Evolutionary conservation across 805 yeast genomes (phyloP).

Genomic region (Nakazawaea laoshanensis): DNA sequence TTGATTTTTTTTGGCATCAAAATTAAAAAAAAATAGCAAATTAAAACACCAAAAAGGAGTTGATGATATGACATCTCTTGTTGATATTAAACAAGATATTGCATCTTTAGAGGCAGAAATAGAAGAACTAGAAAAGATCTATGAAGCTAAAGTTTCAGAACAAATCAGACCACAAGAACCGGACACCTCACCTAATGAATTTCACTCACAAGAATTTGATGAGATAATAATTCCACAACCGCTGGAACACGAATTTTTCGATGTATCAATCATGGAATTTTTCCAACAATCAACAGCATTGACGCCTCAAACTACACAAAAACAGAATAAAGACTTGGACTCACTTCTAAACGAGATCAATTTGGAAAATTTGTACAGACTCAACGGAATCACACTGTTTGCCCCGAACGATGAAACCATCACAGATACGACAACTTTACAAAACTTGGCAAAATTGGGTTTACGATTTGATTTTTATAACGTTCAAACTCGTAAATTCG

Average conservation of each 20-base stretch:
- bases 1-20: not conserved
- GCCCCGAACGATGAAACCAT: constrained; percentile 31
- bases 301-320: constrained; percentile 6
- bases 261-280: constrained; percentile 17
- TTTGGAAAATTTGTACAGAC: constrained; percentile 37
- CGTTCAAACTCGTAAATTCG: constrained; percentile 19
- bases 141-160: constrained; percentile 7
- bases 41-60: no score
- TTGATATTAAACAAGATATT: constrained; percentile 6
- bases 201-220: not conserved
- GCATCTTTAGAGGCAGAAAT: constrained; percentile 8
- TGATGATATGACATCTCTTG: constrained; percentile 2
- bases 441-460: constrained; percentile 29
- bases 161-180: constrained; percentile 5
- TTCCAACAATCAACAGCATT: constrained; percentile 11
- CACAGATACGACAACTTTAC: constrained; percentile 11
- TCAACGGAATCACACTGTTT: constrained; percentile 44
- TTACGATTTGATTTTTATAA: constrained; percentile 40
- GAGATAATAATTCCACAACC: constrained; percentile 13
- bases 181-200: constrained; percentile 3
- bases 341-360: constrained; percentile 24
- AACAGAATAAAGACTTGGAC: constrained; percentile 7
- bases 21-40: not conserved
- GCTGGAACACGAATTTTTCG: constrained; percentile 21
- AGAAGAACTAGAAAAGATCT: constrained; percentile 4